Evolutionary conservation across 805 yeast species (phyloP).

Genomic region (Candida oleophila): DNA sequence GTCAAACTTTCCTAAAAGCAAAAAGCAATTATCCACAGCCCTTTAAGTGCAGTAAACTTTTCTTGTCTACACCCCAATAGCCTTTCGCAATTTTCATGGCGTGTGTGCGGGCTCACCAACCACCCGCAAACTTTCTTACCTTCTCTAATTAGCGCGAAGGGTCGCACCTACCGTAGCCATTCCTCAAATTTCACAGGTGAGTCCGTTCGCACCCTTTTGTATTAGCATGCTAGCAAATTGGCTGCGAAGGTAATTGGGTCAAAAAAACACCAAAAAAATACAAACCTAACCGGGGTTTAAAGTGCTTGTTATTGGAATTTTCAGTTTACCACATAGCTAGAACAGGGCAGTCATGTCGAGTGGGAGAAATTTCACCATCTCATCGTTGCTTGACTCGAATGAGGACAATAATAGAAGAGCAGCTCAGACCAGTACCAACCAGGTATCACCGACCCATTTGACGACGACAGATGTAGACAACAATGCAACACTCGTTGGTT

Average conservation of each 20-base stretch:
- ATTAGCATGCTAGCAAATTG: not conserved
- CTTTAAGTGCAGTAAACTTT: not conserved
- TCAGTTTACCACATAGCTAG: not conserved
- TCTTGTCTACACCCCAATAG: no score
- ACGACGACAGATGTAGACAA: not conserved
- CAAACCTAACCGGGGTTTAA: no score
- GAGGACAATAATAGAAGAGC: conserved; percentile 5
- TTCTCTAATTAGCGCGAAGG: not conserved
- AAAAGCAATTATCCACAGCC: no score
- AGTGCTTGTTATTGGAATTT: no score
- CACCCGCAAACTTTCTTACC: not conserved
- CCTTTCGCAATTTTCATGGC: no score
- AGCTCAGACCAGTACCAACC: not conserved
- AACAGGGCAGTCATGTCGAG: not conserved
- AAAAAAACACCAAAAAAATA: no score
- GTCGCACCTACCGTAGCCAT: conserved; percentile 4
- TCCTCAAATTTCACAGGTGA: not conserved
- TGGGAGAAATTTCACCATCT: conserved; percentile 7
- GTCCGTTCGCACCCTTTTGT: not conserved
- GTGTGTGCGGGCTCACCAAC: no score
- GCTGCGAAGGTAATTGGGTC: not conserved
- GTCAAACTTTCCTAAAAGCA: not conserved
- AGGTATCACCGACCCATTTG: not conserved
- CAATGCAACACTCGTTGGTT: not conserved
- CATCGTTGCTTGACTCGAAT: conserved; percentile 7